Conservation (phyloP, 495 filamentous ascomycete genomes). For the Neurospora discreta region DNA sequence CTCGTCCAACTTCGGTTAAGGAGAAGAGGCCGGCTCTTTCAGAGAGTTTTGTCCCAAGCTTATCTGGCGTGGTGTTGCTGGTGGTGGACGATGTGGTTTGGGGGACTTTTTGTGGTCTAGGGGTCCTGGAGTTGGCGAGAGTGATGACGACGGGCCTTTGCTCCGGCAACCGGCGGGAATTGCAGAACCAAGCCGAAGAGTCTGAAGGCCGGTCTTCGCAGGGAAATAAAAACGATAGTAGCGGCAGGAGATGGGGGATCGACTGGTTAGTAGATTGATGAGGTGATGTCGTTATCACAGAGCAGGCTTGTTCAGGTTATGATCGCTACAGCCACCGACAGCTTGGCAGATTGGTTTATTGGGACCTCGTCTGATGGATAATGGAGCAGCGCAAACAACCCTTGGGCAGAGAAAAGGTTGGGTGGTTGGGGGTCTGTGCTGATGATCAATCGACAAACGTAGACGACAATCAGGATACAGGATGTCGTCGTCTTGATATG, state of each 20-base stretch:
- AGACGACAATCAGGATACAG: background rate
- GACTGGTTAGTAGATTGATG: background rate
- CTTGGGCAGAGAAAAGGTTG: background rate
- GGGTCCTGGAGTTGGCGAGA: background rate
- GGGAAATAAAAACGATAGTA: background rate
- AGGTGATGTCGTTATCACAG: background rate
- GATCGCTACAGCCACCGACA: background rate
- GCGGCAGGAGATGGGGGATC: background rate
- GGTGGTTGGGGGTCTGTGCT: background rate
- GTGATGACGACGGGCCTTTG: background rate
- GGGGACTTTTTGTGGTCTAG: background rate
- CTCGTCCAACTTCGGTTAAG: background rate
- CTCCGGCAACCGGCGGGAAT: background rate
- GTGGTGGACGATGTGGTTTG: background rate
- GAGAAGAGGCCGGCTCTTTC: background rate
- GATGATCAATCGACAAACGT: background rate
- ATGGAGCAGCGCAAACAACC: background rate
- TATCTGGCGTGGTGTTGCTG: background rate
- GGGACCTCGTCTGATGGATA: background rate
- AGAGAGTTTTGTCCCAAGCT: background rate
- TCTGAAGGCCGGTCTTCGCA: background rate
- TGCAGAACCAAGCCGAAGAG: background rate
- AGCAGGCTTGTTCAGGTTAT: background rate
- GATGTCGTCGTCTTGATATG: background rate
- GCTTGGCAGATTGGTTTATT: background rate